A percentile compares a stretch with the other conserved stretches of the same genome.
Conservation (phyloP, 495 filamentous ascomycete genomes). For the Bombardia bombarda region DNA sequence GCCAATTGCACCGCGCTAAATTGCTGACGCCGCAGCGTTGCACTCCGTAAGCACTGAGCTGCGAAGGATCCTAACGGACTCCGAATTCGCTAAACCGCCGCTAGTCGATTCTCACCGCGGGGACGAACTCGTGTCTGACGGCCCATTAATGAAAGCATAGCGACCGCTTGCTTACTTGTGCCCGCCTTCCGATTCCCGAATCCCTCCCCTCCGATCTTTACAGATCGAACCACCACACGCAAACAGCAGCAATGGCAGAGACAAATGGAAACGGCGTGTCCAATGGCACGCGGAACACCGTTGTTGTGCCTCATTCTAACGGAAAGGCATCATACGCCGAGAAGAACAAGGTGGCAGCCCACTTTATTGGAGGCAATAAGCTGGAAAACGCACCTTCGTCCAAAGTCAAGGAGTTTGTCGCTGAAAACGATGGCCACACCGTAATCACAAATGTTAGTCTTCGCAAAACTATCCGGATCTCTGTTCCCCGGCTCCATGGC, state of each 20-base stretch:
- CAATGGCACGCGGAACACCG: slow-evolving; percentile 22
- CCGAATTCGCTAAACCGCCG: slow-evolving; percentile 7
- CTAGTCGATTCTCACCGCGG: not conserved
- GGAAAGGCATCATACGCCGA: slow-evolving; percentile 56
- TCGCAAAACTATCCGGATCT: no score
- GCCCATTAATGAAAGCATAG: not conserved
- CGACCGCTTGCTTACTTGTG: not conserved
- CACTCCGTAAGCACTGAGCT: not conserved
- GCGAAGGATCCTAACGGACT: slow-evolving; percentile 3
- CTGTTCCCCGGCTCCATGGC: no score
- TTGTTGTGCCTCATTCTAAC: slow-evolving; percentile 37
- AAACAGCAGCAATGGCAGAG: slow-evolving; percentile 29
- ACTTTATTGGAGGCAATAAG: slow-evolving; percentile 94
- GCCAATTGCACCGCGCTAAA: not conserved
- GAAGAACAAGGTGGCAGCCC: slow-evolving; percentile 71
- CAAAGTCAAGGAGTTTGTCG: slow-evolving; percentile 90
- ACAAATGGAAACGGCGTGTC: slow-evolving; percentile 42
- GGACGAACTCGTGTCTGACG: not conserved
- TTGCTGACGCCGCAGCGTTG: slow-evolving; percentile 1
- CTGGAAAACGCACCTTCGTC: slow-evolving; percentile 70
- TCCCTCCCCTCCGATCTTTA: no score
- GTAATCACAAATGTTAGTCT: slow-evolving; percentile 87
- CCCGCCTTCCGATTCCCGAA: no score
- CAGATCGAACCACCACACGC: not conserved
- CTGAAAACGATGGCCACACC: slow-evolving; percentile 83